Base-by-base conservation (phyloP, 163 green algal genomes). In the Volvox carteri region DNA sequence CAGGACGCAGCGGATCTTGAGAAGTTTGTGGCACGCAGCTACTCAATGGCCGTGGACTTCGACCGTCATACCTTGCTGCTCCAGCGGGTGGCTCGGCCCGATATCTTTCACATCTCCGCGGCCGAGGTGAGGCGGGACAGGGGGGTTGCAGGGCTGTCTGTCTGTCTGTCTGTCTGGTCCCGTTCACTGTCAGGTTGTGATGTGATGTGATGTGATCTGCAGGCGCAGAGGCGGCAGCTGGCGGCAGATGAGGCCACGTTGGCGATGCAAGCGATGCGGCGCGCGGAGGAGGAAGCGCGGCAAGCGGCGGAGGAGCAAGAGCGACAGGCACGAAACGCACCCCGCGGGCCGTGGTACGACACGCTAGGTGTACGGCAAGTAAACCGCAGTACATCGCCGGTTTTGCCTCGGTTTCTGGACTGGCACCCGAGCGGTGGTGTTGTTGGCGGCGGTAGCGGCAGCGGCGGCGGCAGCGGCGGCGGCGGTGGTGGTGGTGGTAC, bases 71-170 rank as follows among this genome's bases (percentile, higher is more conserved):
- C 65, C 19, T 35, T 73, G 30, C 28, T 41, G 1, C n/a, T 65
- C 8, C 52, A 44, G 48, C 65, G 81, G 0, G 46, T 87, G 19
- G 81, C 81, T 6, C 30, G 33, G 41, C 81, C 81, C 33, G 81
- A 87, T 65, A 87, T 87, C 0, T 87, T 70, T 30, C 81, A 87
- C 81, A 87, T 87, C 46, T 58, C 42, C 4, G 16, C 50, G 11
- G 81, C 41, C 7, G 81, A 87, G 81, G 81, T 87, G 79, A 23
- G 78, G 8, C 16, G 4, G 65, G 73, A 56, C 72, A 68, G 58
- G 60, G n/a, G 60, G 35, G 18, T 16, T 30, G 60, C 35, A 39
- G 7, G 54, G 12, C 50, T 60, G 50, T 60, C 4, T 65, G 5
- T 65, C 54, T 65, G 54, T 65, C 54, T 19, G 19, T 65, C 8